Conservation (phyloP, 2,329 filamentous ascomycete species). For the Colletotrichum salicis region DNA sequence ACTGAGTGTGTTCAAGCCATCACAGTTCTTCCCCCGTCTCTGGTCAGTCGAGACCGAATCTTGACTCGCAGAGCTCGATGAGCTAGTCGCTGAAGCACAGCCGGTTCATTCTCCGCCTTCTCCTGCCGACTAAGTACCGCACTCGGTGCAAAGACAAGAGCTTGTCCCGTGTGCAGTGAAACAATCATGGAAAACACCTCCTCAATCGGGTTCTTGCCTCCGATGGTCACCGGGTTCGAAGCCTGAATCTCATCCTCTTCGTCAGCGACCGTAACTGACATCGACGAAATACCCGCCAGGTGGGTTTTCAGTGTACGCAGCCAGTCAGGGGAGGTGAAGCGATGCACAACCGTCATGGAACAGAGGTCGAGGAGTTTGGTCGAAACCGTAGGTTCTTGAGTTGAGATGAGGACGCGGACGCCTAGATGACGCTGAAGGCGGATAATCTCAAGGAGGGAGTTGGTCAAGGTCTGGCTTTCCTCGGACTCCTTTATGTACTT, state of each 20-base stretch:
- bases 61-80: conserved; percentile 53
- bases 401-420: conserved; percentile 75
- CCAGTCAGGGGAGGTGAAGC: conserved; percentile 64
- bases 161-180: conserved; percentile 55
- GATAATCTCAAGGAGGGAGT: conserved; percentile 70
- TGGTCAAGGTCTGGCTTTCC: conserved; percentile 68
- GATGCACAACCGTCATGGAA: conserved; percentile 75
- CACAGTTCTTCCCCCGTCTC: conserved; percentile 57
- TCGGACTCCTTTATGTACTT: conserved; percentile 74
- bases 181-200: conserved; percentile 57
- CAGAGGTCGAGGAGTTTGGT: conserved; percentile 76
- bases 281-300: conserved; percentile 42
- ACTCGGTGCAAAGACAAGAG: conserved; percentile 58
- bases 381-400: conserved; percentile 80
- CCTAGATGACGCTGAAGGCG: conserved; percentile 77
- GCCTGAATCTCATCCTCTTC: conserved; percentile 2
- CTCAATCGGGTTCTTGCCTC: conserved; percentile 38
- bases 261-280: neutral
- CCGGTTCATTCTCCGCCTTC: conserved; percentile 22
- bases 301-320: conserved; percentile 43
- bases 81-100: conserved; percentile 43
- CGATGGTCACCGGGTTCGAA: conserved; percentile 29
- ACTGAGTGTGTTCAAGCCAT: conserved; percentile 46
- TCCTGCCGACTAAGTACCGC: conserved; percentile 41
- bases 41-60: conserved; percentile 54